phyloP scores from a whole-genome alignment of 2,329 filamentous ascomycete species.

The Ophiostoma montium region DNA sequence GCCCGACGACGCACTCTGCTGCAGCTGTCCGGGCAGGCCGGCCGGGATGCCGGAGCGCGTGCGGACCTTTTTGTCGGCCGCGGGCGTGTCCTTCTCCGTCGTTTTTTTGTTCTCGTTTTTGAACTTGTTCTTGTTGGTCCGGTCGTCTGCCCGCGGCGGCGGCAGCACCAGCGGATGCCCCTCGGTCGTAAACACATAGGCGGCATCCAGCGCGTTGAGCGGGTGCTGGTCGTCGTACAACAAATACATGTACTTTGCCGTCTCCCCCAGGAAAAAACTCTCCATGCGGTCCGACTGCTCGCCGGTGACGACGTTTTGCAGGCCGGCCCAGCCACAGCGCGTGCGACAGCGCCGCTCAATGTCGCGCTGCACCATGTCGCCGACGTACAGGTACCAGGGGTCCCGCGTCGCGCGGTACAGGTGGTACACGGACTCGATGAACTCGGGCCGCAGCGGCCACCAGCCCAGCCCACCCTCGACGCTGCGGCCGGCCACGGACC shows the following conservation, averaged over 20 bases:
- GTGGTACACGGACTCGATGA: constrained; percentile 93
- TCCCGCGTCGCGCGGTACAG: constrained; percentile 88
- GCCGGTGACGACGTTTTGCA: constrained; percentile 69
- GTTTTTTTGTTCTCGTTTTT: neutral
- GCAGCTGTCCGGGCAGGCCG: neutral
- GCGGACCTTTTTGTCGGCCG: neutral
- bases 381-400: constrained; percentile 90
- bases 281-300: constrained; percentile 94
- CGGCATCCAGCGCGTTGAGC: constrained; percentile 70
- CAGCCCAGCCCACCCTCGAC: constrained; percentile 80
- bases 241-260: constrained; percentile 87
- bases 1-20: no score
- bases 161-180: constrained; percentile 87
- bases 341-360: constrained; percentile 83
- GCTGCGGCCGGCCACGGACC: constrained; percentile 71
- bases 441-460: constrained; percentile 93
- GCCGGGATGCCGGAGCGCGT: neutral
- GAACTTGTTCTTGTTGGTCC: constrained; percentile 1
- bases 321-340: constrained; percentile 81
- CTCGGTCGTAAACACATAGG: constrained; percentile 91
- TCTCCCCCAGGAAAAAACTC: constrained; percentile 95
- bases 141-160: neutral
- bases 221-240: constrained; percentile 79
- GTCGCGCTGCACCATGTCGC: constrained; percentile 86
- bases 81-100: neutral